Evolutionary conservation across 2,329 filamentous ascomycete species (phyloP), one percentile per base, ranked within the genome.

Genomic region (Sporothrix brasiliensis): DNA sequence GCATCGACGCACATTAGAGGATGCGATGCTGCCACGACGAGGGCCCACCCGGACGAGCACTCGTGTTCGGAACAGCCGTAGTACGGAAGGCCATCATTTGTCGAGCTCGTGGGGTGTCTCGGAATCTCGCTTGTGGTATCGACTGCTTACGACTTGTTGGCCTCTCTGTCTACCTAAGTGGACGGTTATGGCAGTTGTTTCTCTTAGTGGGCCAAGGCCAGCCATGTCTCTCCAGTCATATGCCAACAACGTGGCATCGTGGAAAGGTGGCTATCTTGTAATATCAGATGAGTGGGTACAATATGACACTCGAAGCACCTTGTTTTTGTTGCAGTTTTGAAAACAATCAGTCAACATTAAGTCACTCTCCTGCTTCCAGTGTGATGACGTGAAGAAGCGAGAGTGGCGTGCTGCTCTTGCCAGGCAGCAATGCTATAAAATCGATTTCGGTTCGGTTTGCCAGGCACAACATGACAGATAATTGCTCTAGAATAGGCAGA

Each of bases 21-120:
- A 39, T 39, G 14, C 9, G 52, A 44, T 16, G 60, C 52, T 70
- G 69, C 69, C 69, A 70, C 69, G 68, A 69, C 47, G 14, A 50
- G 39, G 21, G 19, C 6, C n/a, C 13, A 16, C 41, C 27, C 24
- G 34, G 24, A 44, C 50, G 24, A 50, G n/a, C 44, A 41, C 39
- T 70, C 60, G 58, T 53, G 67, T 68, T 68, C 66, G 41, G 52
- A 68, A 24, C n/a, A 24, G 14, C 21, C 50, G 39, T 21, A 49
- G 66, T 54, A 30, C 50, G 27, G 44, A n/a, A 41, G 19, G 56
- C 2, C 34, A n/a, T 63, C 39, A 27, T 27, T 52, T 24, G 61
- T 30, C 24, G 44, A 50, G 44, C 14, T 14, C 6, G 21, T 6
- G 47, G 58, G 19, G 27, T 13, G 39, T 63, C 39, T 63, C 39